Percentiles rank a stretch among this genome's conserved stretches.
These are phyloP conservation scores for Coccomyxa subellipsoidea DNA, from an alignment of 163 green algal species.

Conservation along the genomic window DNA sequence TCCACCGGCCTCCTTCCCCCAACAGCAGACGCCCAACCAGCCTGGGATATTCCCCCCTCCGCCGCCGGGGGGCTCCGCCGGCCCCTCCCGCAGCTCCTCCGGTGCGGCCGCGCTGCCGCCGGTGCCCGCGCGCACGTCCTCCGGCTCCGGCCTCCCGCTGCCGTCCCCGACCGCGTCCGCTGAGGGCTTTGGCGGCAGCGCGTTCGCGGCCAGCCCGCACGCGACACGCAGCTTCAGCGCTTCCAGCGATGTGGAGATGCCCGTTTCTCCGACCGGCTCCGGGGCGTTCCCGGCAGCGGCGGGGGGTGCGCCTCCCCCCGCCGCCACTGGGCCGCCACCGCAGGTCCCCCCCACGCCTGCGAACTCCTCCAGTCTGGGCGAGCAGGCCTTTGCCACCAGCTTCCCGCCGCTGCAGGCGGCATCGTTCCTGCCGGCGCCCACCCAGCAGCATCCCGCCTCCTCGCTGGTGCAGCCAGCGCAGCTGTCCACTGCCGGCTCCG, in stretches of 20 bases:
- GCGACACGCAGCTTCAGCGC: background rate
- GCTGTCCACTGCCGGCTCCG: background rate
- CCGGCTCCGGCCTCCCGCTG: background rate
- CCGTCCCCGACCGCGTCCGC: background rate
- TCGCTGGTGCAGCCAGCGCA: background rate
- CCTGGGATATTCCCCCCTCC: background rate
- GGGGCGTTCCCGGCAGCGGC: background rate
- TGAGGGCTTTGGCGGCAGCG: background rate
- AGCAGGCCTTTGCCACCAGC: background rate
- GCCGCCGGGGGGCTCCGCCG: background rate
- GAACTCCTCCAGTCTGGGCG: background rate
- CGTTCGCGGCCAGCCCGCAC: background rate
- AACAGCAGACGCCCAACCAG: background rate
- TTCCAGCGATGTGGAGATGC: background rate
- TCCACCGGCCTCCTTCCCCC: background rate
- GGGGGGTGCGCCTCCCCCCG: no score
- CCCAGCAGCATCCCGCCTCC: background rate
- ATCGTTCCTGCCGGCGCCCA: background rate
- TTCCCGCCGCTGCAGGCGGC: background rate
- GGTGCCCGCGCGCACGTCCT: background rate
- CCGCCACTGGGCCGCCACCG: no score
- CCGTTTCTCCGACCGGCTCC: background rate
- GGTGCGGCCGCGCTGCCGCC: background rate
- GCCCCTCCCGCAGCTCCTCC: background rate
- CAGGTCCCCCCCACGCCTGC: background rate